Conservation (phyloP, 208 protist genomes). For the Leishmania martiniquensis region DNA sequence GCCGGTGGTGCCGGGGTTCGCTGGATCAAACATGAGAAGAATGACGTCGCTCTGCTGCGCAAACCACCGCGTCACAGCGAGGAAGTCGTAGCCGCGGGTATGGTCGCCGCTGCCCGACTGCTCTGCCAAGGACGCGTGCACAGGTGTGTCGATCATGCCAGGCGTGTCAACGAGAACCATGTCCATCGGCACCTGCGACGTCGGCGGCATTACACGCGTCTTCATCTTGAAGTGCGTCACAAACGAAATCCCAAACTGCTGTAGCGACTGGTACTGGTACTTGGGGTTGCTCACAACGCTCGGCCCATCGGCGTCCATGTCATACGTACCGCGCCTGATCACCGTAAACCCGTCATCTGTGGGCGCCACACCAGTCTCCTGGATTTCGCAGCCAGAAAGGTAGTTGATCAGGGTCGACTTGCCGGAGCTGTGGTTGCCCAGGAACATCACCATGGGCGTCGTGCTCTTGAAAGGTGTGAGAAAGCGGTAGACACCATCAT, state of each 20-base stretch:
- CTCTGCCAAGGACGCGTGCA: constrained; percentile 45
- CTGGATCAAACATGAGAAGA: constrained; percentile 92
- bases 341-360: constrained; percentile 93
- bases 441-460: constrained; percentile 86
- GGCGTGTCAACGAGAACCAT: constrained; percentile 92
- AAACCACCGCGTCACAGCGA: constrained; percentile 86
- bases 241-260: constrained; percentile 78
- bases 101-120: constrained; percentile 36
- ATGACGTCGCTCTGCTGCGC: constrained; percentile 89
- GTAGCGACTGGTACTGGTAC: constrained; percentile 75
- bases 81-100: constrained; percentile 89
- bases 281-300: constrained; percentile 72
- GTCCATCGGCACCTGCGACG: constrained; percentile 50
- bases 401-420: constrained; percentile 94
- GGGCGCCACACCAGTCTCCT: constrained; percentile 87
- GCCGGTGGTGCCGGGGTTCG: constrained; percentile 89
- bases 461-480: constrained; percentile 52
- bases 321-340: constrained; percentile 60
- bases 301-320: constrained; percentile 81
- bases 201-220: constrained; percentile 48
- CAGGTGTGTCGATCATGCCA: constrained; percentile 92
- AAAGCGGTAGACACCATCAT: constrained; percentile 32
- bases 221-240: constrained; percentile 83
- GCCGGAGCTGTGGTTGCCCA: constrained; percentile 92
- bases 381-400: constrained; percentile 70